Evolutionary conservation across 176 grass and related monocot genomes (phyloP), one percentile per base, ranked within the genome.

Genomic region (Ananas comosus): DNA sequence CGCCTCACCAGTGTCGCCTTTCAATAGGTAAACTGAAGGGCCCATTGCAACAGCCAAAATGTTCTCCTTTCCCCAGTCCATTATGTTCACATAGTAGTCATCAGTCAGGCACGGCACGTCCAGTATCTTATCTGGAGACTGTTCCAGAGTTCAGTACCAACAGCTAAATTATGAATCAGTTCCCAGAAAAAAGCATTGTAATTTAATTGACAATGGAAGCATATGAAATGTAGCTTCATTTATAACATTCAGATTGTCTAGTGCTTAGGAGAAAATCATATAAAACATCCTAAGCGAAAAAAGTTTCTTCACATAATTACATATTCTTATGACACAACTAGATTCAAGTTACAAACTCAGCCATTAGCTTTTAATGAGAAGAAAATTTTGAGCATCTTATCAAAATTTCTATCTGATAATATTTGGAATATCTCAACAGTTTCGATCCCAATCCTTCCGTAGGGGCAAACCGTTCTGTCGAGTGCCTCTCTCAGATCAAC

Each of bases 31-130:
- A 12, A 83, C 25, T 11, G 74, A 78, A 59, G 53, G 59, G 23
- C 81, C 81, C 6, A 74, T 22, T 3, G 57, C 67, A 51, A 78
- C 74, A 61, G 81, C 75, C 48, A 83, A 59, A 50, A 83, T 78
- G 14, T 83, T 83, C 42, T 68, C 59, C 51, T 76, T 63, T 17
- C 81, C 75, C 81, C 81, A 83, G 52, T 78, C 81, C 51, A 83
- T 13, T 48, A 83, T 52, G 51, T 78, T 78, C 50, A 78, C 29
- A 73, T 71, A 83, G 14, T 71, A 66, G 23, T 71, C 51, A 72
- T 78, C 63, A 11, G 54, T 16, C 51, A 83, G 56, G 13, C 73
- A 33, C 3, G 74, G 81, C 42, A 24, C 81, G 25, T 83, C 75
- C 42, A 83, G 69, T 51, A 69, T 50, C 51, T 28, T 18, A 33